Evolutionary conservation across 257 asterid species (phyloP).

Genomic region (Solanum acaule): DNA sequence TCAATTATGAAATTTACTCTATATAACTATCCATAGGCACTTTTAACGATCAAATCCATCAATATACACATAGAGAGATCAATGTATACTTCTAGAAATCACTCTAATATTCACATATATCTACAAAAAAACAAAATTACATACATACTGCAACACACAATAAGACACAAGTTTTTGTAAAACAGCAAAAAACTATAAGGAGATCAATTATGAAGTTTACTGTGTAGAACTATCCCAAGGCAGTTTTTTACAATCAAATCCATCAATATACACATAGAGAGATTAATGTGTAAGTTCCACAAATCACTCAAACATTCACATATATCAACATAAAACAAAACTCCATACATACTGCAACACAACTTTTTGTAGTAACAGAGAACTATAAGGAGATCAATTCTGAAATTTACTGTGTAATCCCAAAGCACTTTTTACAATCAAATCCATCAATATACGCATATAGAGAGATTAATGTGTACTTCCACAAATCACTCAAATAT

Average conservation of each 20-base stretch:
- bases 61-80: background rate
- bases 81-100: background rate
- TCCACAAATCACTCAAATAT: background rate
- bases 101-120: background rate
- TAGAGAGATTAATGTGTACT: background rate
- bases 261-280: background rate
- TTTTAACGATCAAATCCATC: background rate
- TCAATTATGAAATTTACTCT: background rate
- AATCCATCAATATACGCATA: background rate
- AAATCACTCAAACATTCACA: background rate
- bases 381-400: background rate
- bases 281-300: background rate
- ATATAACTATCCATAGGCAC: background rate
- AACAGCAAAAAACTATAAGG: background rate
- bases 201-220: background rate
- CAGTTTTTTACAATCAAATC: background rate
- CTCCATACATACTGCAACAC: background rate
- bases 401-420: background rate
- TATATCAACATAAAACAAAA: background rate
- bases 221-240: background rate
- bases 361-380: background rate
- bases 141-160: background rate
- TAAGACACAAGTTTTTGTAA: background rate
- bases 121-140: background rate
- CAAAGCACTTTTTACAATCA: background rate